These are phyloP conservation scores for Schizonepeta tenuifolia DNA, from an alignment of 257 asterid genomes.

Conservation along the genomic window DNA sequence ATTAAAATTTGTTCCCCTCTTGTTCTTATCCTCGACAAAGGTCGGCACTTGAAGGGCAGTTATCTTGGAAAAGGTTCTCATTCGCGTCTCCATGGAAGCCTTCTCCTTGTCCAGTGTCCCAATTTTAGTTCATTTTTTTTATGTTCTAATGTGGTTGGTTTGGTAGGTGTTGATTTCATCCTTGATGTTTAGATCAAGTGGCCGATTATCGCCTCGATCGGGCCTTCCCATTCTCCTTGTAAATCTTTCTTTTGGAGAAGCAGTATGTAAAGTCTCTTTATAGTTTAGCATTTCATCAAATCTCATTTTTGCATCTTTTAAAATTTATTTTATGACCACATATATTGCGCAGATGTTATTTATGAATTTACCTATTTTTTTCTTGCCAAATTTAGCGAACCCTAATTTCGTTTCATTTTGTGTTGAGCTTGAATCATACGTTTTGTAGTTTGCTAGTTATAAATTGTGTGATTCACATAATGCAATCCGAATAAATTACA, in stretches of 20 bases:
- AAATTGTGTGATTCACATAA: too few species aligned
- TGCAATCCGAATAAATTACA: too few species aligned
- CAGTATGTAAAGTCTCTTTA: slow-evolving; percentile 9
- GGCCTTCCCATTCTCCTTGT: slow-evolving; percentile 17
- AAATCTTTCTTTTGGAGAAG: slow-evolving; percentile 14
- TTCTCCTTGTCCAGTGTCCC: neutral
- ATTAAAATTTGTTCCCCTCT: neutral
- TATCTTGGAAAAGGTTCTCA: neutral
- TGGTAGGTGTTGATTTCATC: neutral
- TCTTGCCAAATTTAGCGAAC: too few species aligned
- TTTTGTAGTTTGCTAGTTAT: too few species aligned
- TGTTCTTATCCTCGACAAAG: neutral
- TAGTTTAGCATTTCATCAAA: neutral
- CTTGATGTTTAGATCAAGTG: neutral
- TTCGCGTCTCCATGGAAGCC: neutral
- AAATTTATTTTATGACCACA: neutral
- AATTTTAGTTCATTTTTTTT: slow-evolving; percentile 8
- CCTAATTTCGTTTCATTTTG: too few species aligned
- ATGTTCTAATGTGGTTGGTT: slow-evolving; percentile 3
- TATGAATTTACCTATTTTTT: neutral
- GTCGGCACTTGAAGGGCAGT: neutral
- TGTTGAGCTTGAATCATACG: too few species aligned
- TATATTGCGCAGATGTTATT: neutral
- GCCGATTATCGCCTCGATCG: neutral
- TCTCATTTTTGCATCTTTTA: neutral